Evolutionary conservation across 768 basidiomycete genomes (phyloP), one percentile per base, ranked within the genome.

Genomic region (Lactarius quietus): DNA sequence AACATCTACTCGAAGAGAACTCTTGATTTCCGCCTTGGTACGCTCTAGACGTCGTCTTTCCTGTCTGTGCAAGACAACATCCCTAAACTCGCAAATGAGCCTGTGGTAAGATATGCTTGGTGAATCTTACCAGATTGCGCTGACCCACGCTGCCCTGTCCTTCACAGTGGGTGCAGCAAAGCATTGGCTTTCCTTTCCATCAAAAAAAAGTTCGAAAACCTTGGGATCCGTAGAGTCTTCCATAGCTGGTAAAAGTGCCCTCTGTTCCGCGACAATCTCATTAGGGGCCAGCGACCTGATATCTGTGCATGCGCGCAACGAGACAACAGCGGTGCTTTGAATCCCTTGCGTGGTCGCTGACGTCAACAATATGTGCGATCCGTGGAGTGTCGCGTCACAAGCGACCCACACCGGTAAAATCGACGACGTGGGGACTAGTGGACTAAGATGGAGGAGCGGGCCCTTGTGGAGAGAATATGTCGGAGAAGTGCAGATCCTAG

Each of bases 91-190:
- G 1, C 18, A 17, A 1, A 41, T 61, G 55, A 65, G 60, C 35
- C 15, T 51, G 29, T 39, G 33, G 48, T 41, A 23, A 51, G 51
- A 14, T 17, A 23, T n/a, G 38, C 6, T 15, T 3, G 26, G 9
- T 12, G 72, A 36, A 23, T 14, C 79, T 71, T 73, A 89, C 90
- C 90, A 92, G 55, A 91, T 84, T 3, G 86, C 83, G 70, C 86
- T 87, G 57, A 92, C 81, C 90, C 90, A 92, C 10, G 80, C 81
- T 4, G 88, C 88, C 58, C 90, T 79, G 62, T 88, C 87, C 64
- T 82, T 79, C 31, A 84, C 81, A 26, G 84, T 84, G n/a, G 77
- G 73, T 3, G 83, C 84, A 0, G 87, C 89, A 72, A 92, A 89
- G 61, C 79, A 83, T 71, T 89, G 86, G 60, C 74, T 77, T 4